phyloP scores from a whole-genome alignment of 495 filamentous ascomycete species.

The Talaromyces thailandensis region DNA sequence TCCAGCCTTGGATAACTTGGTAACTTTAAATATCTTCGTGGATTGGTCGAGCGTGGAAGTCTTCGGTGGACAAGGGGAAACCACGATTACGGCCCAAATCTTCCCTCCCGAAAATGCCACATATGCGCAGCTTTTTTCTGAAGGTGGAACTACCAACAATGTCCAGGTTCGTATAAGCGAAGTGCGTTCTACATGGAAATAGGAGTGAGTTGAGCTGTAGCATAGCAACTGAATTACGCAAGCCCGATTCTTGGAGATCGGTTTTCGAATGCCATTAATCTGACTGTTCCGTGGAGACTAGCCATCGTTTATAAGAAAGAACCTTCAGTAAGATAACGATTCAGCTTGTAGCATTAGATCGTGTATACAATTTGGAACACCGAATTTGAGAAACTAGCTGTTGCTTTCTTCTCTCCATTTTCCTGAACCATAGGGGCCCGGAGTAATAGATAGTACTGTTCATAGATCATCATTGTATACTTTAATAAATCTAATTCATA shows the following conservation, averaged over 20 bases:
- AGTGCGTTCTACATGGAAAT: constrained; percentile 4
- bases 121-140: constrained; percentile 16
- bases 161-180: constrained; percentile 10
- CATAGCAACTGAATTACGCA: constrained; percentile 1
- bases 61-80: constrained; percentile 23
- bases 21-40: constrained; percentile 19
- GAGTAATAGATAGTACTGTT: background rate
- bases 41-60: constrained; percentile 29
- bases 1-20: constrained; percentile 8
- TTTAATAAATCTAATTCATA: constrained; percentile 1
- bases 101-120: constrained; percentile 18
- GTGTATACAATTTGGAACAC: background rate
- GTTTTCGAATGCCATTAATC: background rate
- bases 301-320: background rate
- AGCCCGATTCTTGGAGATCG: background rate
- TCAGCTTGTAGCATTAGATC: constrained; percentile 1
- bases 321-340: background rate
- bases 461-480: too few relatives aligned
- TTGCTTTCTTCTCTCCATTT: background rate
- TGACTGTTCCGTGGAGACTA: background rate
- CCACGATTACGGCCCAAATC: constrained; percentile 26
- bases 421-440: background rate
- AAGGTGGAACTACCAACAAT: constrained; percentile 11
- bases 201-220: constrained; percentile 1
- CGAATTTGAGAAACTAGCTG: background rate